Base-by-base conservation (phyloP, 257 asterid genomes). In the Capsicum baccatum region DNA sequence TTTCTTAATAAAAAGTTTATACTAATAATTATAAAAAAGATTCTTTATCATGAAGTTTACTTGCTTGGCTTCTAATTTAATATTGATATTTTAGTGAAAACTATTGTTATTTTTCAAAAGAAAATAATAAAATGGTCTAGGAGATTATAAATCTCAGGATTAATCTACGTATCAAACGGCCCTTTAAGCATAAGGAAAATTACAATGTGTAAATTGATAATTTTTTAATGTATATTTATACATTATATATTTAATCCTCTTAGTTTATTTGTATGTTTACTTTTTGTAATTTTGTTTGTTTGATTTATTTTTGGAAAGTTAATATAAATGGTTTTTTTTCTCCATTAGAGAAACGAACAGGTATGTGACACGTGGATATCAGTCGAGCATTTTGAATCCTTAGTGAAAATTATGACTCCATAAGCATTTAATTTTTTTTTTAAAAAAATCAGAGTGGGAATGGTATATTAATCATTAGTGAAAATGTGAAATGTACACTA, bases 381-480 rank as follows among this genome's bases (percentile, higher is more conserved):
- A 26, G 3, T 21, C 0, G 2, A 62, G 5, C 8, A 4, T 0
- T 63, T 63, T 0, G 1, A 63, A 0, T 2, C 26, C 5, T 63
- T 63, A 2, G 17, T 63, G 70, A 63, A 21, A 63, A 63, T 21
- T 26, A 26, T 21, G 9, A 0, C 9, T 63, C 16, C 1, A 76
- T 13, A 26, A 52, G 4, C 13, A 21, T 52, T 52, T 2, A 13
- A 21, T 21, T 52, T 26, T 26, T 26, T 26, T 26, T 26, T 26
- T 0, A 14, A 64, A 13, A 55, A 11, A 74, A 21, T 7, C 6
- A 76, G 62, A 76, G 21, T 76, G 81, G 81, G 47, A 19, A 11
- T 8, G 39, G 39, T 52, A 76, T 74, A 21, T 74, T 21, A 50
- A 74, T 74, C 42, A 74, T 74, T 74, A 71, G 79, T 47, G 10